Evolutionary conservation across 371 early-diverging fungal genomes (phyloP).

Genomic region (Rhizopus sp.): DNA sequence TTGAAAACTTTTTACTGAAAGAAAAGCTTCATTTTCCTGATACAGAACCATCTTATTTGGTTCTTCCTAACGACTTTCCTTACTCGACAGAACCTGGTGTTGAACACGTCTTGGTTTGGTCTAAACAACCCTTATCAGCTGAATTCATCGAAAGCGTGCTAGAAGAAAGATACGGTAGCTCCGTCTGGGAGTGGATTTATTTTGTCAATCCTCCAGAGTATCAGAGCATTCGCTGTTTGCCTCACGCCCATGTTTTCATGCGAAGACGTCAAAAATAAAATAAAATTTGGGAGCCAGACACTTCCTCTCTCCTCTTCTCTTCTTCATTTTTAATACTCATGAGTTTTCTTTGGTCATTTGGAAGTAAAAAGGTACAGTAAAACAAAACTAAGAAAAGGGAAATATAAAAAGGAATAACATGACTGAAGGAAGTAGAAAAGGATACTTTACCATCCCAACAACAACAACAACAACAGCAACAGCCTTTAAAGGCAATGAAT

Average conservation of each 20-base stretch:
- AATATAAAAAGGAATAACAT: neutral
- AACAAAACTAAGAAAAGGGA: neutral
- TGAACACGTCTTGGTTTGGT: slow-evolving; percentile 60
- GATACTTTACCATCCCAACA: slow-evolving; percentile 16
- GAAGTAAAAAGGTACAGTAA: slow-evolving; percentile 30
- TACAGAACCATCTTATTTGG: slow-evolving; percentile 28
- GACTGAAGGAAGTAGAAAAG: slow-evolving; percentile 4
- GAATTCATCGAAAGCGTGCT: slow-evolving; percentile 27
- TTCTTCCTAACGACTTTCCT: slow-evolving; percentile 66
- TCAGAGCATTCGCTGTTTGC: slow-evolving; percentile 39
- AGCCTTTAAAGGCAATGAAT: slow-evolving; percentile 48
- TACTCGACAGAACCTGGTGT: slow-evolving; percentile 56
- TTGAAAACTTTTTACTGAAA: slow-evolving; percentile 41
- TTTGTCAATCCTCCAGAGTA: slow-evolving; percentile 48
- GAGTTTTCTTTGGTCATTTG: slow-evolving; percentile 51
- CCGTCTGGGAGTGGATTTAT: slow-evolving; percentile 38
- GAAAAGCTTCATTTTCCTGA: slow-evolving; percentile 47
- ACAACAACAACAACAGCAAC: slow-evolving; percentile 20
- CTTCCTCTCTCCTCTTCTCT: slow-evolving; percentile 1
- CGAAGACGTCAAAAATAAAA: slow-evolving; percentile 2
- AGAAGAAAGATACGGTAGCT: slow-evolving; percentile 27
- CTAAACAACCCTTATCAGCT: slow-evolving; percentile 39
- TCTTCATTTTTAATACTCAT: slow-evolving; percentile 11
- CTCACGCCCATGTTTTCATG: slow-evolving; percentile 40
- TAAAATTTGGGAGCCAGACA: neutral